phyloP scores from a whole-genome alignment of 31 red algal species.

The Bonnemaisonia californica region DNA sequence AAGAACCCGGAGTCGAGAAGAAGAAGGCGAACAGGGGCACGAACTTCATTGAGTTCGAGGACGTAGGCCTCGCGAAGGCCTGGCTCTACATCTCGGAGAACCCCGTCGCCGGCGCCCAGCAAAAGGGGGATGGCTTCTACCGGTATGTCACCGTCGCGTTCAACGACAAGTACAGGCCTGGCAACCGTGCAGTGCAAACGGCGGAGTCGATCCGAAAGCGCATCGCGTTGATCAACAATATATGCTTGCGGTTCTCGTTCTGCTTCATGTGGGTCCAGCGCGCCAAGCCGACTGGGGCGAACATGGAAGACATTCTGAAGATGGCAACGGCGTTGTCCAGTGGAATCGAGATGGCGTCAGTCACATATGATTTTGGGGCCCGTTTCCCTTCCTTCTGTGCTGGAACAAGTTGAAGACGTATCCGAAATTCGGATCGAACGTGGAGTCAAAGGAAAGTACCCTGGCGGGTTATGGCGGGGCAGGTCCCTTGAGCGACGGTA shows the following conservation, averaged over 20 bases:
- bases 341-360: conserved; percentile 13
- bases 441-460: not conserved
- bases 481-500: not conserved
- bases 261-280: conserved; percentile 8
- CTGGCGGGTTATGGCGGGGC: not conserved
- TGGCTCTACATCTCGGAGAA: not conserved
- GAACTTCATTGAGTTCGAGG: not conserved
- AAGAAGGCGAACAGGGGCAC: no score
- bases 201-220: conserved; percentile 15
- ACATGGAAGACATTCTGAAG: conserved; percentile 1
- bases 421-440: conserved; percentile 3
- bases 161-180: not conserved
- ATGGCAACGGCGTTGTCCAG: conserved; percentile 36
- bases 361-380: conserved; percentile 20
- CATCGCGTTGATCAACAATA: conserved; percentile 16
- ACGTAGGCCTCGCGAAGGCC: not conserved
- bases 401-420: conserved; percentile 3
- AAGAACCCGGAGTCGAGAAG: no score
- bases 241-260: not conserved
- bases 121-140: not conserved
- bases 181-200: not conserved
- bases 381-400: not conserved
- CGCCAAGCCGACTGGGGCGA: conserved; percentile 21
- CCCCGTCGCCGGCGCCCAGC: not conserved
- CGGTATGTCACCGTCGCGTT: not conserved